Evolutionary conservation across 106 monocot species (phyloP), one percentile per base, ranked within the genome.

Genomic region (Allium fistulosum): DNA sequence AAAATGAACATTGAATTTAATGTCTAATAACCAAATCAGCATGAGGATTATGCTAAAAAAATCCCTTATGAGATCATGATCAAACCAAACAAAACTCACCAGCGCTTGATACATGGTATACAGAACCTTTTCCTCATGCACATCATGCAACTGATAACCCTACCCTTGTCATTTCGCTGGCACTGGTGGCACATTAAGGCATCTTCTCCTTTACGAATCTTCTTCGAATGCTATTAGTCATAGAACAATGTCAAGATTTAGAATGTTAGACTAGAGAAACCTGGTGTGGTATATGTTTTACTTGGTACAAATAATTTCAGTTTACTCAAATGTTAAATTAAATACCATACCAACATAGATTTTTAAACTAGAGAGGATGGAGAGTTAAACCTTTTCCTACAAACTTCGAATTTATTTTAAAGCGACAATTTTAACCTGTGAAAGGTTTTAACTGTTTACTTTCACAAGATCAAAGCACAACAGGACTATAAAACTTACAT

Each of bases 101-200:
- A 80, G n/a, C 75, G 70, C 11, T 28, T 53, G 9, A 80, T 66
- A 70, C 80, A 80, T 0, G 65, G 37, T 6, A 66, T 48, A 22
- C 80, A 80, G 53, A 47, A 80, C 1, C 80, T 74, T 55, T 80
- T 80, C 27, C 5, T 80, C 45, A 59, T 49, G 75, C 80, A 80
- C 7, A 16, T 11, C 53, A 28, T 52, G 53, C 80, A 80, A 13
- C 71, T 46, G 15, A 80, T 64, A 0, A 80, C 74, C 70, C 58
- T 71, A 16, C 80, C 80, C 14, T 75, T 80, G 65, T 80, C 80
- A 66, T 80, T 80, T 27, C 80, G 69, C 63, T 75, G 80, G 48
- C 80, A 78, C 53, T 78, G 78, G 68, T 78, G 78, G 62, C 78
- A 78, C 78, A 78, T 81, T 37, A 75, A 51, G 28, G 75, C 75